Evolutionary conservation across 2,329 filamentous ascomycete genomes (phyloP), one percentile per base, ranked within the genome.

Genomic region (Bipolaris victoriae): DNA sequence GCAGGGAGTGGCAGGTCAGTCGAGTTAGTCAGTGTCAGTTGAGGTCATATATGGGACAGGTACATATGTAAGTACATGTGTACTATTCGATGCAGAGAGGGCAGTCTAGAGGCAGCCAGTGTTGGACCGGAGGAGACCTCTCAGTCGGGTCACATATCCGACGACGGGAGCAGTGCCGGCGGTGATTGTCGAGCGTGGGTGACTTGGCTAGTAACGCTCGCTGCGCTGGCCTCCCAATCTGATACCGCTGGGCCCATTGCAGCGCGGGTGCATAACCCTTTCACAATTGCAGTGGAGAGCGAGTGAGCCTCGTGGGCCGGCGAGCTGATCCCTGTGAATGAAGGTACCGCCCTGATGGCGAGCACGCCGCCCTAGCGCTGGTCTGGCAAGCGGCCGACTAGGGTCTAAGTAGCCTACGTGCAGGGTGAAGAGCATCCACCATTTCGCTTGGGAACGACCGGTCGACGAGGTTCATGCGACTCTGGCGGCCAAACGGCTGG

Each of bases 281-380:
- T 69, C 70, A 71, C 70, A 73, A 72, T 58, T 71, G 70, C 65
- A 57, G 66, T 70, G 68, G 69, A 63, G 64, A 63, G 66, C 64
- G 60, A 71, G 67, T 74, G 70, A 71, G 72, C 71, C 71, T 72
- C 68, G 69, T 51, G 63, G 70, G 51, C 49, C 60, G 54, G 65
- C 67, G 67, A 64, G 62, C 56, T 46, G 57, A 69, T 62, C 68
- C 69, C 67, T 71, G 69, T 61, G 55, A 41, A 46, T 57, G 50
- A 60, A 67, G 60, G 61, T 69, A 67, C 70, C 70, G 68, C 61
- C 62, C 62, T 61, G 63, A 61, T 66, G 71, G 71, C 65, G 63
- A 65, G 64, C 65, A 69, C 68, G 63, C 65, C 50, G 55, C 54
- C 58, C 62, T 70, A 72, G 67, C 64, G 61, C 54, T 68, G 66